A percentile compares a stretch with the other conserved stretches of the same genome.
Conservation (phyloP, 2,329 filamentous ascomycete species). For the Aureobasidium namibiae region DNA sequence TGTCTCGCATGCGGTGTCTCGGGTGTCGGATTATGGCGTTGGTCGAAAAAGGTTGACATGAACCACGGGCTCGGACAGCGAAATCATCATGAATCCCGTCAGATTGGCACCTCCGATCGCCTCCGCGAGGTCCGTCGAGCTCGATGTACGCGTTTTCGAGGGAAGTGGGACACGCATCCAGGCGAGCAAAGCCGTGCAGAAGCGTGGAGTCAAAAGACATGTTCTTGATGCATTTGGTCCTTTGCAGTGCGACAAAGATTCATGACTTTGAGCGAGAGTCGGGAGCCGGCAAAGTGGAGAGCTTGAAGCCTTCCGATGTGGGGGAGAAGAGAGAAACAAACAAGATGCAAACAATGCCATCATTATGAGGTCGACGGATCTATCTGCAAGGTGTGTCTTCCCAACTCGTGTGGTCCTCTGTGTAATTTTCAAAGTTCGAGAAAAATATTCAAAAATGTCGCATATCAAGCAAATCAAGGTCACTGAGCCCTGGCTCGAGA, state of each 20-base stretch:
- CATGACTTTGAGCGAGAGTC: not conserved
- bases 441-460: slow-evolving; percentile 18
- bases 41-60: not conserved
- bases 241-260: not conserved
- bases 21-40: slow-evolving; percentile 1
- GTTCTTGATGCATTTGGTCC: not conserved
- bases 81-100: not conserved
- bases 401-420: not conserved
- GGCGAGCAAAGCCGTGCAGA: slow-evolving; percentile 8
- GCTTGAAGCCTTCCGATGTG: not conserved
- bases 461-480: slow-evolving; percentile 27
- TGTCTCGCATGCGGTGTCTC: slow-evolving; percentile 11
- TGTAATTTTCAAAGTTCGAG: not conserved
- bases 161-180: not conserved
- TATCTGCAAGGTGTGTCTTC: not conserved
- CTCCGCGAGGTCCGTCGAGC: not conserved
- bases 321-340: not conserved
- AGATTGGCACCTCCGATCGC: not conserved
- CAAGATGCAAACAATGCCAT: slow-evolving; percentile 7
- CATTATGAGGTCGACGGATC: not conserved
- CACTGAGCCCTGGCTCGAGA: slow-evolving; percentile 46
- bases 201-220: not conserved
- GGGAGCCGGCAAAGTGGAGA: not conserved
- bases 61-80: not conserved
- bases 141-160: not conserved